phyloP scores from a whole-genome alignment of 192 early-diverging fungal genomes.

The Umbelopsis vinacea region DNA sequence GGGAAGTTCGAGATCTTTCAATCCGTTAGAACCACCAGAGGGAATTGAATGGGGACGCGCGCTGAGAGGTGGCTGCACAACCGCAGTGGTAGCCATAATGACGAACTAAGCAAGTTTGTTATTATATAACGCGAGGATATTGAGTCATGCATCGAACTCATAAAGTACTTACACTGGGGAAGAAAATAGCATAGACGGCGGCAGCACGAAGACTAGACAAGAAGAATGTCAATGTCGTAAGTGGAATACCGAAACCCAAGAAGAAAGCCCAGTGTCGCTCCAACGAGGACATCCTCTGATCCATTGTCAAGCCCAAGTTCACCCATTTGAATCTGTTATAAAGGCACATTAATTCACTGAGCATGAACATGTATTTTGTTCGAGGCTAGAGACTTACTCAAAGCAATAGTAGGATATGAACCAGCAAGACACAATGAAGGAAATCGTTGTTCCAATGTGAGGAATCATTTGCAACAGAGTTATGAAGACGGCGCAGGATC shows the following conservation, averaged over 20 bases:
- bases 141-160: neutral
- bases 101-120: constrained; percentile 27
- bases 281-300: constrained; percentile 32
- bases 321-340: constrained; percentile 37
- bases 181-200: constrained; percentile 37
- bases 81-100: constrained; percentile 37
- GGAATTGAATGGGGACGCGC: neutral
- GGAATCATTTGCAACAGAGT: constrained; percentile 29
- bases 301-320: constrained; percentile 31
- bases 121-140: neutral
- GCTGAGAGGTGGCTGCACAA: constrained; percentile 19
- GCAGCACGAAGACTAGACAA: constrained; percentile 29
- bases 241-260: constrained; percentile 42
- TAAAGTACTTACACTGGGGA: constrained; percentile 37
- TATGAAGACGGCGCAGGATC: constrained; percentile 29
- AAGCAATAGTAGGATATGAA: constrained; percentile 43
- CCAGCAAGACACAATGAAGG: constrained; percentile 30
- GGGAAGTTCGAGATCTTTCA: constrained; percentile 19
- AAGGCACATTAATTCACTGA: neutral
- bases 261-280: constrained; percentile 42
- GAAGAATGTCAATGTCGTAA: constrained; percentile 37
- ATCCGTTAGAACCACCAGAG: neutral
- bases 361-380: neutral
- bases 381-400: constrained; percentile 29
- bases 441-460: constrained; percentile 18